A percentile compares a stretch with the other conserved stretches of the same genome.
Evolutionary conservation across 768 basidiomycete species (phyloP).

Genomic region (Termitomyces titanicus): DNA sequence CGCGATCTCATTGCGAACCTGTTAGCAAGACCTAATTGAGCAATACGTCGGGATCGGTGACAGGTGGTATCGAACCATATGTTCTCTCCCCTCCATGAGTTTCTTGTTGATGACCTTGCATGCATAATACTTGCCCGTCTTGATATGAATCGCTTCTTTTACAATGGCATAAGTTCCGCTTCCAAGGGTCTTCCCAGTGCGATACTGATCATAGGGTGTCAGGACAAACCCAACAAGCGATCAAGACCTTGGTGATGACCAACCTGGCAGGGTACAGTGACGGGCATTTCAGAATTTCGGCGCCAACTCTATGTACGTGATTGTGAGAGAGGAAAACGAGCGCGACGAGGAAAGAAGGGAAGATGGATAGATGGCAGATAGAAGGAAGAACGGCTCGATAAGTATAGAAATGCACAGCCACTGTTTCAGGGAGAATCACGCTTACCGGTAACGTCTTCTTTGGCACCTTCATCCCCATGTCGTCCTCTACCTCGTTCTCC

Average conservation of each 20-base stretch:
- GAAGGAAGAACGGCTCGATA: constrained; percentile 11
- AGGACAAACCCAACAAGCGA: constrained; percentile 3
- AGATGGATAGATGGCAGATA: background rate
- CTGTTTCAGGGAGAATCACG: background rate
- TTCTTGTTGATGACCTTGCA: constrained; percentile 99
- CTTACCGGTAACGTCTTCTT: constrained; percentile 7
- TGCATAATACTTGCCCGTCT: constrained; percentile 89
- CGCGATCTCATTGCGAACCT: constrained; percentile 97
- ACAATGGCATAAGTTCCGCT: constrained; percentile 95
- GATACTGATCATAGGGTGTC: constrained; percentile 49
- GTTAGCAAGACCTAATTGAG: background rate
- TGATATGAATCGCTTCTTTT: constrained; percentile 93
- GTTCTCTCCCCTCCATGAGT: constrained; percentile 95
- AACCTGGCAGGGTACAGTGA: constrained; percentile 48
- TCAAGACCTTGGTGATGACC: constrained; percentile 12
- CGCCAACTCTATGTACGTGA: constrained; percentile 6
- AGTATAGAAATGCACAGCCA: constrained; percentile 17
- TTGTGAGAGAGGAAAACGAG: background rate
- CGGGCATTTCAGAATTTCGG: constrained; percentile 22
- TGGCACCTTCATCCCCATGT: background rate
- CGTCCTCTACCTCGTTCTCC: background rate
- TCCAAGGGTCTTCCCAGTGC: constrained; percentile 83
- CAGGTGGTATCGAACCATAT: constrained; percentile 67
- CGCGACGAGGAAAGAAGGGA: background rate
- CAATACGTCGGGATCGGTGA: constrained; percentile 5